Base-by-base conservation (phyloP, 2,329 filamentous ascomycete species). In the Parastagonospora nodorum region DNA sequence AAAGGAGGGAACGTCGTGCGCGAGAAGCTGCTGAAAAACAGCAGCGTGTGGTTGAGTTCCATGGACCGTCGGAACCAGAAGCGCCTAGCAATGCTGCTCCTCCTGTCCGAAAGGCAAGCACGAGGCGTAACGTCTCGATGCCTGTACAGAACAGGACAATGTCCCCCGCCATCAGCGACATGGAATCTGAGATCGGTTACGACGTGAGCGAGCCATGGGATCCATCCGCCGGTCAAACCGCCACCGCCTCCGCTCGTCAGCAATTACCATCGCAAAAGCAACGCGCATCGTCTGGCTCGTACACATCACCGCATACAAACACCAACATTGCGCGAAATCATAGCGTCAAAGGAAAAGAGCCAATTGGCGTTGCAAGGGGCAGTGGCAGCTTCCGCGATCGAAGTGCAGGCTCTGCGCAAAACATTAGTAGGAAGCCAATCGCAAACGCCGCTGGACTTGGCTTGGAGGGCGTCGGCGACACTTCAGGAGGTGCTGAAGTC, bases 201-300 rank as follows among this genome's bases (percentile, higher is more conserved):
- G 71, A 74, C 42, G 37, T 74, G 29, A 70, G 58, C 24, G 66
- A 71, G 15, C 69, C 71, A 7, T 74, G 71, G 71, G 66, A 74
- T 47, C 71, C 71, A 11, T 53, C 66, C 31, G 57, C 55, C n/a
- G 56, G 47, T 5, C 52, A 46, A 43, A 48, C 55, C 12, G 55
- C 56, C 38, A 48, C 61, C 28, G 57, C 60, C 12, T 55, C 63
- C 31, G 53, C 55, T 12, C 48, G 55, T 30, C 61, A 63, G 8
- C 60, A 48, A 11, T 45, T 45, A 8, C 46, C 55, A 2, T 63
- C 64, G 8, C 67, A 68, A 38, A 64, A 62, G 38, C 60, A 64
- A n/a, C 62, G 55, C 6, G 14, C 44, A 16, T 36, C 48, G 9
- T 50, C 48, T 15, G 48, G 42, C 27, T 47, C 48, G 37, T 55